These are phyloP conservation scores for Phragmites australis DNA, from an alignment of 176 grass and related monocot genomes.

Conservation along the genomic window DNA sequence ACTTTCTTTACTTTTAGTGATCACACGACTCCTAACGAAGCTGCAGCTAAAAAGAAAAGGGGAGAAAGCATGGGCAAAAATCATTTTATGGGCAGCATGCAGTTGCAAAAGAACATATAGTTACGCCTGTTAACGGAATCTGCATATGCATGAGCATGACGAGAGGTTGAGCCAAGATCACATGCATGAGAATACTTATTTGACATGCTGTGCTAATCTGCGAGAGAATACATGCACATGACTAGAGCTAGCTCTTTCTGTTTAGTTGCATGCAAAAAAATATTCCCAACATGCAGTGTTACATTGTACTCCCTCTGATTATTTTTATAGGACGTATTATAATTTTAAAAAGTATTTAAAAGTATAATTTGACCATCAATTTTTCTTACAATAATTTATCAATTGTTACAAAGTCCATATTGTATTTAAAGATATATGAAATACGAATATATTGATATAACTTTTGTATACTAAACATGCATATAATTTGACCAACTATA, in stretches of 20 bases:
- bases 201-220: background rate
- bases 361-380: no score
- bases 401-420: no score
- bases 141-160: background rate
- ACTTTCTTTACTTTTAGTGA: conserved; percentile 37
- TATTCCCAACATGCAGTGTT: background rate
- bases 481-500: no score
- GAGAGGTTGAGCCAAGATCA: background rate
- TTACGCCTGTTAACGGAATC: background rate
- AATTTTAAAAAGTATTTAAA: no score
- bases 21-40: conserved; percentile 25
- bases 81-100: conserved; percentile 3
- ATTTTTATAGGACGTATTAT: no score
- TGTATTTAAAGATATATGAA: no score
- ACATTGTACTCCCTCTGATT: no score
- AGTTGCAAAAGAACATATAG: background rate
- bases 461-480: no score
- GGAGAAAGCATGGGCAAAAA: conserved; percentile 44
- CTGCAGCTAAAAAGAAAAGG: conserved; percentile 18
- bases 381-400: no score
- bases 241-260: background rate
- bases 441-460: no score
- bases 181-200: background rate
- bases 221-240: background rate
- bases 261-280: no score